Evolutionary conservation across 2,329 filamentous ascomycete species (phyloP).

Genomic region (Alternaria brassicicola): DNA sequence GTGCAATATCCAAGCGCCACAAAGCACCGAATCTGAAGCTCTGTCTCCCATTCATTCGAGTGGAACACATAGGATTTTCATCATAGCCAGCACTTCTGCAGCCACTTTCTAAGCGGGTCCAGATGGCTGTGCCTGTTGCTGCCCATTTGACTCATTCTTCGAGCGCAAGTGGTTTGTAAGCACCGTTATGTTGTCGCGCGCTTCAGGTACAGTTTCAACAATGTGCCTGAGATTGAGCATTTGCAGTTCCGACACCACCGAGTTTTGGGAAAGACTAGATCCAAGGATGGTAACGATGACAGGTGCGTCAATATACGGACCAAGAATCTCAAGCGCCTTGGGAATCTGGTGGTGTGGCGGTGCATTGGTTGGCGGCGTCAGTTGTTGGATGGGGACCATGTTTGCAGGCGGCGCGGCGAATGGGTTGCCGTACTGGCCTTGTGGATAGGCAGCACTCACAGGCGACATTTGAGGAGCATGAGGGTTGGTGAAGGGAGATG

Average conservation of each 20-base stretch:
- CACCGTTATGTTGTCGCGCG: constrained; percentile 62
- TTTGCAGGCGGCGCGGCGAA: constrained; percentile 23
- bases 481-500: constrained; percentile 39
- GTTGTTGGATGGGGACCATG: constrained; percentile 14
- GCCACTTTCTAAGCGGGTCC: constrained; percentile 2
- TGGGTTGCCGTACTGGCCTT: constrained; percentile 30
- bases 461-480: constrained; percentile 46
- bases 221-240: constrained; percentile 75
- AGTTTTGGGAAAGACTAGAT: constrained; percentile 33
- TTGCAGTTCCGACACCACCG: constrained; percentile 58
- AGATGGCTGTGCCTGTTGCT: constrained; percentile 9
- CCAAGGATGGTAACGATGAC: constrained; percentile 50
- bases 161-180: constrained; percentile 30
- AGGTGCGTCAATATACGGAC: constrained; percentile 50
- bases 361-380: constrained; percentile 13
- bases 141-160: constrained; percentile 14
- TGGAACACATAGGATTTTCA: not conserved
- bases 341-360: constrained; percentile 43
- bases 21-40: constrained; percentile 1
- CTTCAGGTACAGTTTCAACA: constrained; percentile 67
- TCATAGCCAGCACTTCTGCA: not conserved
- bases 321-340: constrained; percentile 51
- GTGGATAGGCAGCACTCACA: constrained; percentile 33
- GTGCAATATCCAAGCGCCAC: not conserved
- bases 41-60: not conserved